Evolutionary conservation across 768 basidiomycete genomes (phyloP).

Genomic region (Lepiota venenata): DNA sequence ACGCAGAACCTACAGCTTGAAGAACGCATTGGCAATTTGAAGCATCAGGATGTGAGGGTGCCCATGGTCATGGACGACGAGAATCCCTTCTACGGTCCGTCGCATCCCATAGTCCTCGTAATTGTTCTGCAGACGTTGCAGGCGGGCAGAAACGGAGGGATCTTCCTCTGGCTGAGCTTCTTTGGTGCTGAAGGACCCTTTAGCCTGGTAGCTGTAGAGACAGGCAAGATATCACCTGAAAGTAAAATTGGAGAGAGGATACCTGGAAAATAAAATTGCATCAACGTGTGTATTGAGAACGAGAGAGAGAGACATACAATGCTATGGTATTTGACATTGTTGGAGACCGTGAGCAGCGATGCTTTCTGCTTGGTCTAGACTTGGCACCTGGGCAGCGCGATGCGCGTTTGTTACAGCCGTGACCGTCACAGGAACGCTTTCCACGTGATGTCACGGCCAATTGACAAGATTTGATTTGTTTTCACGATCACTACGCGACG

Average conservation of each 20-base stretch:
- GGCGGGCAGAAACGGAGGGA: slow-evolving; percentile 89
- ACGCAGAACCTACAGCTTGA: slow-evolving; percentile 76
- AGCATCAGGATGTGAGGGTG: slow-evolving; percentile 98
- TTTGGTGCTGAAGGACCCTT: slow-evolving; percentile 62
- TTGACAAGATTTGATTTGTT: slow-evolving; percentile 1
- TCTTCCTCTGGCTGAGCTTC: slow-evolving; percentile 98
- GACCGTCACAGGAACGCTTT: background rate
- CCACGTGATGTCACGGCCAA: background rate
- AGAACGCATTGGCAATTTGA: slow-evolving; percentile 98
- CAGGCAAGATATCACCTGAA: slow-evolving; percentile 57
- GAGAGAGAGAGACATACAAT: slow-evolving; percentile 29
- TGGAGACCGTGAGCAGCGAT: slow-evolving; percentile 14
- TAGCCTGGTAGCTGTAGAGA: background rate
- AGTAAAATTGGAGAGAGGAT: slow-evolving; percentile 87
- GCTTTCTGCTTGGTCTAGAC: no score
- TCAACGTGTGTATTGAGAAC: background rate
- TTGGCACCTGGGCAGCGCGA: slow-evolving; percentile 21
- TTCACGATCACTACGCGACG: background rate
- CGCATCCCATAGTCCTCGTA: slow-evolving; percentile 98
- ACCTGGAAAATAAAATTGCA: slow-evolving; percentile 38
- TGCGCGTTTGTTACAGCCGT: slow-evolving; percentile 1
- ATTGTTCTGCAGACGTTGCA: slow-evolving; percentile 93
- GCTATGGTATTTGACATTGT: slow-evolving; percentile 54
- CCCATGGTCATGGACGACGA: slow-evolving; percentile 94
- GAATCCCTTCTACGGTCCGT: slow-evolving; percentile 86